Evolutionary conservation across 108 stramenopile species (phyloP).

Genomic region (Chaetoceros muelleri): DNA sequence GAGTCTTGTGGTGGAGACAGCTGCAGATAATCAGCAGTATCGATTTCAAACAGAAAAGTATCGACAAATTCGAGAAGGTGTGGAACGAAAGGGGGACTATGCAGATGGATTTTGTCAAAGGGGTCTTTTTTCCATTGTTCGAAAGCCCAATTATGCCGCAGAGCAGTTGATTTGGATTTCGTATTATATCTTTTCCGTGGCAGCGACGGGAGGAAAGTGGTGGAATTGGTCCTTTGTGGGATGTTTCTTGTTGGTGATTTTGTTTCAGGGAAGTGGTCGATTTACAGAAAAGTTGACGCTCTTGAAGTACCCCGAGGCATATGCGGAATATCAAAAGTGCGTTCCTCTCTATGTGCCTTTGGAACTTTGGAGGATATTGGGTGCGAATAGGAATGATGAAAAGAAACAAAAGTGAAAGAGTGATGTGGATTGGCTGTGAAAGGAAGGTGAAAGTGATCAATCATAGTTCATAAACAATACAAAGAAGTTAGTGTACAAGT

Average conservation of each 20-base stretch:
- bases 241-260: conserved; percentile 25
- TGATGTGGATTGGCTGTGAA: too few relatives aligned
- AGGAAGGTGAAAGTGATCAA: too few relatives aligned
- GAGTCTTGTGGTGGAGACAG: conserved; percentile 37
- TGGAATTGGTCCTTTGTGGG: conserved; percentile 50
- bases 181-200: conserved; percentile 48
- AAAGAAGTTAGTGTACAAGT: too few relatives aligned
- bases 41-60: conserved; percentile 61
- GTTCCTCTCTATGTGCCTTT: conserved; percentile 61
- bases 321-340: conserved; percentile 32
- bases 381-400: too few relatives aligned
- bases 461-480: too few relatives aligned
- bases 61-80: conserved; percentile 5
- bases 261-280: conserved; percentile 62
- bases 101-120: conserved; percentile 49
- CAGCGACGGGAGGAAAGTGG: conserved; percentile 16
- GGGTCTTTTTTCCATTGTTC: conserved; percentile 56
- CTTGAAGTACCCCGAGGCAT: conserved; percentile 43
- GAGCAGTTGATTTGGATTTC: conserved; percentile 61
- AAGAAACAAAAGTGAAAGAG: too few relatives aligned
- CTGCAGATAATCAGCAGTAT: conserved; percentile 73
- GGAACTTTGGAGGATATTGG: too few relatives aligned
- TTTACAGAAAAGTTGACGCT: conserved; percentile 57
- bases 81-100: conserved; percentile 22
- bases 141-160: conserved; percentile 72